Evolutionary conservation across 345 rosid species (phyloP).

Genomic region (Schrenkiella parvula): DNA sequence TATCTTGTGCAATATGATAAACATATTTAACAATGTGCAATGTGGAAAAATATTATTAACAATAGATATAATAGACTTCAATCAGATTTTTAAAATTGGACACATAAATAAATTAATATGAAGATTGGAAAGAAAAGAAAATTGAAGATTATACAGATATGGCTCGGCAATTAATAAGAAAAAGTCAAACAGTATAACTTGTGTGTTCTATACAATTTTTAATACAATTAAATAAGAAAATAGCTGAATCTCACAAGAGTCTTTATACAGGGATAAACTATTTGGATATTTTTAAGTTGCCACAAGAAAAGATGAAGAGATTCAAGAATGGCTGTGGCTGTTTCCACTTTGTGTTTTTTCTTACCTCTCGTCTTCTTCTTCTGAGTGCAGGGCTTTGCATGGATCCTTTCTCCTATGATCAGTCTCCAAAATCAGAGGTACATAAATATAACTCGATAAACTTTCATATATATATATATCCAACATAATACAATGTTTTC

Average conservation of each 20-base stretch:
- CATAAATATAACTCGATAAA: neutral
- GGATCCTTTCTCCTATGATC: conserved; percentile 39
- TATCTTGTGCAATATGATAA: neutral
- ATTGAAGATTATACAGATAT: neutral
- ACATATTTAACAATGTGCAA: neutral
- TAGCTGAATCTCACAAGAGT: neutral
- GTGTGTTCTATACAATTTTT: neutral
- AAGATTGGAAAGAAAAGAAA: no score
- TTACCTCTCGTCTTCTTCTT: neutral
- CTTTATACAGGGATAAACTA: neutral
- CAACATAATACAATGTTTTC: neutral
- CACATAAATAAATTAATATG: neutral
- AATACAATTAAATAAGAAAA: neutral
- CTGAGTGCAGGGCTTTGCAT: conserved; percentile 25
- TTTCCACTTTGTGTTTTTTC: neutral
- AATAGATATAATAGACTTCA: no score
- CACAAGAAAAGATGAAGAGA: conserved; percentile 5
- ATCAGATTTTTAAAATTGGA: neutral
- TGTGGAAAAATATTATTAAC: neutral
- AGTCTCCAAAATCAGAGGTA: conserved; percentile 52
- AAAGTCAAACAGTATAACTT: neutral
- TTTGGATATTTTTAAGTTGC: neutral
- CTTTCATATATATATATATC: neutral
- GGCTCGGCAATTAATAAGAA: neutral
- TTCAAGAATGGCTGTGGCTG: conserved; percentile 10